Conservation (phyloP, 257 asterid species). For the Solanum stenotomum region DNA sequence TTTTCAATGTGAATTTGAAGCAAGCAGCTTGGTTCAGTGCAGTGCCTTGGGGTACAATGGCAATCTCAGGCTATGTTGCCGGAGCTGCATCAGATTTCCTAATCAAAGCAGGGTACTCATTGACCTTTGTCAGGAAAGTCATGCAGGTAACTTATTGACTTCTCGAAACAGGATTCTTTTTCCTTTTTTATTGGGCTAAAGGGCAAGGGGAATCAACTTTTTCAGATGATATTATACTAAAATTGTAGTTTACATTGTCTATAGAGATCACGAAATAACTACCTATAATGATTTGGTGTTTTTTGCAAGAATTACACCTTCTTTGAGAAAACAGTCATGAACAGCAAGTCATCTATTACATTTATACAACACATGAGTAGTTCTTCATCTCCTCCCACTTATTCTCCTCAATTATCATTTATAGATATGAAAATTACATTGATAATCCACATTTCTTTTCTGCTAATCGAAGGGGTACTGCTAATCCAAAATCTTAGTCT, state of each 20-base stretch:
- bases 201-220: background rate
- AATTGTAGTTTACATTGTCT: background rate
- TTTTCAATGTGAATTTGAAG: slow-evolving; percentile 74
- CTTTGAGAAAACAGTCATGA: background rate
- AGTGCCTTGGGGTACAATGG: slow-evolving; percentile 98
- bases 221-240: background rate
- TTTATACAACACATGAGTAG: background rate
- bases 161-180: background rate
- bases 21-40: slow-evolving; percentile 99
- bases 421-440: background rate
- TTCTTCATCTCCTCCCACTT: background rate
- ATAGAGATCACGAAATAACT: background rate
- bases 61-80: slow-evolving; percentile 87
- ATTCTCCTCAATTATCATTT: background rate
- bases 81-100: slow-evolving; percentile 72
- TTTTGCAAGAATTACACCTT: background rate
- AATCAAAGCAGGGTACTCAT: slow-evolving; percentile 54
- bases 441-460: background rate
- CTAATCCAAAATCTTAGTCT: background rate
- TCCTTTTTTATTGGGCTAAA: background rate
- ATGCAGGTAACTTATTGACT: slow-evolving; percentile 59
- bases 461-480: background rate
- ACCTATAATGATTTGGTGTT: background rate
- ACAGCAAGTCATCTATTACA: background rate
- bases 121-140: slow-evolving; percentile 68